Base-by-base conservation (phyloP, 352 stramenopile species). In the Phytophthora sojae region DNA sequence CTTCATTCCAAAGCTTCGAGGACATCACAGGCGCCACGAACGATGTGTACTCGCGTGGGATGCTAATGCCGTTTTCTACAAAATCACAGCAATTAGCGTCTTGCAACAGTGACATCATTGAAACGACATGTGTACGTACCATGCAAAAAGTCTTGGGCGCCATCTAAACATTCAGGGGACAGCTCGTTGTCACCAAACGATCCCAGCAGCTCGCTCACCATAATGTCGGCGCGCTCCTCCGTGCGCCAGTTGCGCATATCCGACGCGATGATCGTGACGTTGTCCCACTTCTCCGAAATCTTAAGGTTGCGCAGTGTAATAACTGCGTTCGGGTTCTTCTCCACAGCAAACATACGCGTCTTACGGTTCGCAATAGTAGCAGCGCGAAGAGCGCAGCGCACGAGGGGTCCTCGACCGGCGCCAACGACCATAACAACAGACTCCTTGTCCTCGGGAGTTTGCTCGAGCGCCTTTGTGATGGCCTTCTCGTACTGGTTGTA, bases 121-220 rank as follows among this genome's bases (percentile, higher is more conserved):
- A 52, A 61, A 59, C 11, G 12, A 25, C 29, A 57, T 23, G 11
- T 19, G 26, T 42, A 67, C 70, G 67, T 61, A 81, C 92, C 89
- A 64, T 97, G 95, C 6, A 99, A 77, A 58, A 98, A 98, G 25
- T 75, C 67, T 70, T 99, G 92, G 0, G 98, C 92, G 7, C 95
- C 96, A 71, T 99, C 95, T 4, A 99, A 77, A 76, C 98, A 99
- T 80, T 99, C 98, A 1, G 98, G 98, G 12, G 93, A 99, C n/a
- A 99, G 86, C 73, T 99, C 98, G 75, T 99, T 99, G 88, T 99
- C 97, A 19, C 97, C 96, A 78, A 99, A 99, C 1, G 93, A 98
- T 7, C 97, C 97, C 23, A 99, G 77, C 32, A 99, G 77, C 80
- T 99, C 97, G 64, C 90, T 98, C 25, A 99, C 95, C 69, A 99